Evolutionary conservation across 1,284 basidiomycete species (phyloP), one percentile per base, ranked within the genome.

Genomic region (Apiotrichum brassicae): DNA sequence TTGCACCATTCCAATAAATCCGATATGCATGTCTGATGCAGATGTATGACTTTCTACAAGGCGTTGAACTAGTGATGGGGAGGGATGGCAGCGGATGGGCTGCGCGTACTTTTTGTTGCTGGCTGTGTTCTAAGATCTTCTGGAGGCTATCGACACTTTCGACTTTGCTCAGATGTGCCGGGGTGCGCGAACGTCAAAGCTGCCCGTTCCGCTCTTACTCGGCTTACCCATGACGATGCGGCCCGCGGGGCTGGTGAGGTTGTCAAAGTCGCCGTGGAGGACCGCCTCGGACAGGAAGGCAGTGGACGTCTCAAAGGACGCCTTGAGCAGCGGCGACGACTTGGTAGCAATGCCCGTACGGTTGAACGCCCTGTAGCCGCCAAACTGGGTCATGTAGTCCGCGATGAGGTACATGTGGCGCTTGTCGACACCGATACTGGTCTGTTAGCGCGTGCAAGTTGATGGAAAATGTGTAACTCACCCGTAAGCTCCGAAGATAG

Each of bases 381-480:
- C 95, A 44, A 92, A 89, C 66, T 93, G 95, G 1, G 95, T 98
- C 92, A 97, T 97, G 72, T 98, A 99, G 73, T 99, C 95, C 28
- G 95, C 95, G 68, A 99, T 97, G 54, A 99, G 79, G 66, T 93
- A 92, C 48, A 98, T 78, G 78, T 99, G 95, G 49, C 95, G 83
- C 62, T 82, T 83, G 73, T 97, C 86, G 48, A 99, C 95, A 54
- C 87, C 88, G 66, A 99, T 99, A 68, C 87, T 24, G 37, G 16
- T 8, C n/a, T 8, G 35, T 36, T 19, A 36, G 35, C 35, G 18
- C 28, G 14, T 8, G 28, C 28, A 30, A 16, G 33, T 35, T 35
- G 14, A 13, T 5, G 13, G 7, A 14, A 35, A n/a, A 19, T 36
- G 16, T 20, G n/a, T 18, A 18, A 36, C 35, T 36, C 8, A 36